phyloP scores from a whole-genome alignment of 768 basidiomycete genomes.

The Zangia roseola region DNA sequence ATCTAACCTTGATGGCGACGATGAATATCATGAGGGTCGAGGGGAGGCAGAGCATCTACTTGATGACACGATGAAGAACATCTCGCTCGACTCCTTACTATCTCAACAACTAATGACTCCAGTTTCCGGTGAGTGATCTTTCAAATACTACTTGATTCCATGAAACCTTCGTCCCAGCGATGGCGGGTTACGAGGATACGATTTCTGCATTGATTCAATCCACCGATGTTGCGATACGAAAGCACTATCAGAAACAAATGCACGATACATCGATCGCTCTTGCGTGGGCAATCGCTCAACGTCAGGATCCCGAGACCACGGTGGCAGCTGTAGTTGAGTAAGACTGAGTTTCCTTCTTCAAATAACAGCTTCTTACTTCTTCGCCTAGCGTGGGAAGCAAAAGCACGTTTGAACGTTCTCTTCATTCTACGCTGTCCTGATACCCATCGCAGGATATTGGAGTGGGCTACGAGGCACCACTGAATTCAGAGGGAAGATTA shows the following conservation, averaged over 20 bases:
- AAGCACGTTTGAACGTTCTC: not conserved
- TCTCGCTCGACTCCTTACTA: constrained; percentile 3
- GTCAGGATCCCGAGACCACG: not conserved
- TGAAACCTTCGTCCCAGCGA: not conserved
- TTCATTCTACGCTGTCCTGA: not conserved
- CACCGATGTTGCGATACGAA: constrained; percentile 6
- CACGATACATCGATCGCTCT: constrained; percentile 1
- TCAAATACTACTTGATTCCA: not conserved
- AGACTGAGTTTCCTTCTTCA: not conserved
- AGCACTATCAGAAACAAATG: not conserved
- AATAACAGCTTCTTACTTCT: not conserved
- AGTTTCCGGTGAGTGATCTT: constrained; percentile 1
- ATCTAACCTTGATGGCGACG: not conserved
- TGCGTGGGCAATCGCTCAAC: constrained; percentile 7
- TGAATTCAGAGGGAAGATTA: not conserved
- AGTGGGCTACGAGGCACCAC: not conserved
- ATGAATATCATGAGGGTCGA: not conserved
- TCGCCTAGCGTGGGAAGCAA: constrained; percentile 1
- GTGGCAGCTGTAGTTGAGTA: constrained; percentile 5
- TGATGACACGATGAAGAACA: not conserved
- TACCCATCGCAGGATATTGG: constrained; percentile 1
- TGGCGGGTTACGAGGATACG: not conserved
- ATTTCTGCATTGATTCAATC: constrained; percentile 2
- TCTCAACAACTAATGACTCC: constrained; percentile 1
- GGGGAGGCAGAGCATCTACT: not conserved